Evolutionary conservation across 2,329 filamentous ascomycete species (phyloP).

Genomic region (Conoideocrella luteorostrata): DNA sequence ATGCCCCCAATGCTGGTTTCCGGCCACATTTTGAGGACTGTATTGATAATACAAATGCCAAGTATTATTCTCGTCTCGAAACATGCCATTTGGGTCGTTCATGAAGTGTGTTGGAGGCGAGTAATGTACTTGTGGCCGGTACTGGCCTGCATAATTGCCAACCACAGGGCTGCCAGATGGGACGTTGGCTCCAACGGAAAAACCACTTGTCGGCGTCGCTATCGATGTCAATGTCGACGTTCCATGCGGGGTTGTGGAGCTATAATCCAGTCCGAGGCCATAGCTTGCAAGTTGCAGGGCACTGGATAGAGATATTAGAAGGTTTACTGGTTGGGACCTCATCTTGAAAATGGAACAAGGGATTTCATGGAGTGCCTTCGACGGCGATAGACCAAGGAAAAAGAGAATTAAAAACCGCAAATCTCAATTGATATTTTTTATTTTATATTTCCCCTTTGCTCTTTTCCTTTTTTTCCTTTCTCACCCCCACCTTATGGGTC

Average conservation of each 20-base stretch:
- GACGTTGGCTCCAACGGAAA: conserved; percentile 8
- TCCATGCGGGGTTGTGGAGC: background rate
- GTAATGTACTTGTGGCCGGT: conserved; percentile 12
- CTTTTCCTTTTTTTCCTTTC: background rate
- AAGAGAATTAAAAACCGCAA: no score
- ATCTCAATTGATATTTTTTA: no score
- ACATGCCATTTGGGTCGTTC: conserved; percentile 20
- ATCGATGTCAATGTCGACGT: background rate
- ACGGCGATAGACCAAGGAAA: no score
- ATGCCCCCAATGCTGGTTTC: conserved; percentile 62
- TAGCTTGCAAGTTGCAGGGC: conserved; percentile 3
- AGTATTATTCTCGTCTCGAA: conserved; percentile 47
- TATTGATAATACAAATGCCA: conserved; percentile 64
- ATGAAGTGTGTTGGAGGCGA: conserved; percentile 7
- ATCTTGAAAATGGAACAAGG: no score
- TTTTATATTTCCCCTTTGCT: no score
- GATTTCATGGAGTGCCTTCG: no score
- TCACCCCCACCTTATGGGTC: background rate
- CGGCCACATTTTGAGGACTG: conserved; percentile 36
- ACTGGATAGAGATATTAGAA: background rate
- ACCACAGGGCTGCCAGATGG: conserved; percentile 17
- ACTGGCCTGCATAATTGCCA: conserved; percentile 15
- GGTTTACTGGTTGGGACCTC: background rate
- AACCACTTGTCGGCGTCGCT: background rate
- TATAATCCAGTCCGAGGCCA: background rate